Evolutionary conservation across 2,329 filamentous ascomycete genomes (phyloP).

Genomic region (Torrubiella hemipterigena): DNA sequence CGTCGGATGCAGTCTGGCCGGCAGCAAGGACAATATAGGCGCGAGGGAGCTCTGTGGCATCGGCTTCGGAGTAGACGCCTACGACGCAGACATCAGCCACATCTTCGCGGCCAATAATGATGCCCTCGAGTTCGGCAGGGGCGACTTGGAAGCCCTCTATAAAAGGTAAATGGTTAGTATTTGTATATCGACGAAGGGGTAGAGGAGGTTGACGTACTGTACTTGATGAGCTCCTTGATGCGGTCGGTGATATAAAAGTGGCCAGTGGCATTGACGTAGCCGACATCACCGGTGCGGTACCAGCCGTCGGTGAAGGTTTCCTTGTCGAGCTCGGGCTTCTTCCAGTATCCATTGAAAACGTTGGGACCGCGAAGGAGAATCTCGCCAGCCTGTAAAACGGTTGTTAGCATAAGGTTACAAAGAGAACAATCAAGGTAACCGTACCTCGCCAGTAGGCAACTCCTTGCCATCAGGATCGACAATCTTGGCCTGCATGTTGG

Average conservation of each 20-base stretch:
- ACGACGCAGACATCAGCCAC: slow-evolving; percentile 52
- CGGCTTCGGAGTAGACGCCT: slow-evolving; percentile 43
- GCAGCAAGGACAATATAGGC: slow-evolving; percentile 24
- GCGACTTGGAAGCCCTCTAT: slow-evolving; percentile 56
- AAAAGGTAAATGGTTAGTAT: slow-evolving; percentile 27
- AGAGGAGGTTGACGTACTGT: slow-evolving; percentile 28
- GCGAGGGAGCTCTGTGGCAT: slow-evolving; percentile 57
- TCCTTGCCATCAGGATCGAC: slow-evolving; percentile 50
- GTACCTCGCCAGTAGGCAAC: slow-evolving; percentile 39
- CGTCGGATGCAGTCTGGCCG: slow-evolving; percentile 22
- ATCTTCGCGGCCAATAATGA: slow-evolving; percentile 29
- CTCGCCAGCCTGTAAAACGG: slow-evolving; percentile 38
- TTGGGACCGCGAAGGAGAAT: slow-evolving; percentile 72
- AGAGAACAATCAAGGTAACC: slow-evolving; percentile 3
- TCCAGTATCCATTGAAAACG: slow-evolving; percentile 67
- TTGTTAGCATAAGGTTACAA: not conserved
- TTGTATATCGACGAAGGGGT: not conserved
- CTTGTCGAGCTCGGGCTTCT: slow-evolving; percentile 57
- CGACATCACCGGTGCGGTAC: slow-evolving; percentile 86
- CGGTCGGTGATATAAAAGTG: slow-evolving; percentile 89
- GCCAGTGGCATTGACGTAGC: slow-evolving; percentile 62
- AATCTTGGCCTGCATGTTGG: slow-evolving; percentile 73
- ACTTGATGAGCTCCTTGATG: slow-evolving; percentile 53
- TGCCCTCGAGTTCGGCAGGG: slow-evolving; percentile 51
- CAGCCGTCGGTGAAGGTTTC: slow-evolving; percentile 69